These are phyloP conservation scores for Acorus calamus DNA, from an alignment of 106 monocot species.

Conservation along the genomic window DNA sequence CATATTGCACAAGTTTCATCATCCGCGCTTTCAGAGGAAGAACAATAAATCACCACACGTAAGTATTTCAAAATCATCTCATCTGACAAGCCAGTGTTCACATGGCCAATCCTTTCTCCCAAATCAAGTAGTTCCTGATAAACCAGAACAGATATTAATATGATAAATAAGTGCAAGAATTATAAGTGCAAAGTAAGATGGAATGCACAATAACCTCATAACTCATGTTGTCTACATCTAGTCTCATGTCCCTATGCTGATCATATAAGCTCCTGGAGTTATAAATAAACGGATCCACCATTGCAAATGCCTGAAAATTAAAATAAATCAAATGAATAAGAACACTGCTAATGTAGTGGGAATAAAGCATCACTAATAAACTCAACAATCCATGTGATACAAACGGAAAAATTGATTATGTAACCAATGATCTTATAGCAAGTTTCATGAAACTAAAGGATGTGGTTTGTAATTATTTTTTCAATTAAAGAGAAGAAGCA, in stretches of 20 bases:
- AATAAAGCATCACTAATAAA: too few species aligned
- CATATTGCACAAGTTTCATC: conserved; percentile 42
- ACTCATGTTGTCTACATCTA: conserved; percentile 55
- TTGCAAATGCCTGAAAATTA: conserved; percentile 17
- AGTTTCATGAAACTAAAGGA: too few species aligned
- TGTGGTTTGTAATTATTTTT: too few species aligned
- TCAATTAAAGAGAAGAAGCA: not conserved
- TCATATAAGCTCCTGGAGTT: conserved; percentile 20
- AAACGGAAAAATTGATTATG: too few species aligned
- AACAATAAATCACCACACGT: conserved; percentile 12
- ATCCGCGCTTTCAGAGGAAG: conserved; percentile 1
- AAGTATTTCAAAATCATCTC: conserved; percentile 29
- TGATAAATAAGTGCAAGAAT: not conserved
- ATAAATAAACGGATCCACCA: conserved; percentile 11
- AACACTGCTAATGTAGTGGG: too few species aligned
- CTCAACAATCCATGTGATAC: too few species aligned
- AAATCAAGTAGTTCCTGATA: conserved; percentile 64
- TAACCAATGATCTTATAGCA: too few species aligned
- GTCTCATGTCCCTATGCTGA: conserved; percentile 46
- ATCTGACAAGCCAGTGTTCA: conserved; percentile 50
- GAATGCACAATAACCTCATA: conserved; percentile 33
- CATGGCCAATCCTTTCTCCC: conserved; percentile 66
- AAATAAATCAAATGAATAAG: too few species aligned
- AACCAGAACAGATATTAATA: not conserved
- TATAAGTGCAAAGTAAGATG: not conserved